Evolutionary conservation across 2,329 filamentous ascomycete genomes (phyloP).

Genomic region (Knufia petricola): DNA sequence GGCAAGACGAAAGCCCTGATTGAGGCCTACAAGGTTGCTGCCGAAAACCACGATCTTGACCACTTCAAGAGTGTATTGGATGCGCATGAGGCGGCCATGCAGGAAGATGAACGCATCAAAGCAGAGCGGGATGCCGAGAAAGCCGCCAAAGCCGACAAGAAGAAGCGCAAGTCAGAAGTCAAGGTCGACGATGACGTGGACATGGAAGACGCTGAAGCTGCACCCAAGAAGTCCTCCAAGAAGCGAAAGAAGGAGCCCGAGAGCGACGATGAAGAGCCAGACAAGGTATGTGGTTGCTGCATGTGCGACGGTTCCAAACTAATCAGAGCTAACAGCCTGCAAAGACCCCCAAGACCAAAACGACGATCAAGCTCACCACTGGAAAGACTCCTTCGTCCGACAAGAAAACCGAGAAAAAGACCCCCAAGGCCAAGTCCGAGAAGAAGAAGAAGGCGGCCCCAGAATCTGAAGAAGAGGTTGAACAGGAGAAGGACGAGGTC

Average conservation of each 20-base stretch:
- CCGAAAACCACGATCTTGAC: constrained; percentile 64
- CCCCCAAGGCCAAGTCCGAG: constrained; percentile 45
- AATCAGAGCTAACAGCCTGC: constrained; percentile 39
- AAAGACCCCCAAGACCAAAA: constrained; percentile 57
- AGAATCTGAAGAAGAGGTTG: constrained; percentile 48
- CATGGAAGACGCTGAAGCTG: constrained; percentile 40
- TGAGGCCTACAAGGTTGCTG: constrained; percentile 69
- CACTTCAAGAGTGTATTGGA: constrained; percentile 73
- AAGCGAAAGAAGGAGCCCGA: constrained; percentile 71
- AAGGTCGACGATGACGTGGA: constrained; percentile 35
- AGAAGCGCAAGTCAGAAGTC: constrained; percentile 37
- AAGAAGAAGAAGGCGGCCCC: constrained; percentile 53
- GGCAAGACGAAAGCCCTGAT: constrained; percentile 71
- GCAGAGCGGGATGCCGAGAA: constrained; percentile 56
- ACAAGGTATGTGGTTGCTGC: constrained; percentile 43
- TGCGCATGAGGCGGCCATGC: constrained; percentile 47
- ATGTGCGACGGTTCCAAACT: constrained; percentile 3
- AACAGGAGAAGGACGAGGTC: constrained; percentile 41
- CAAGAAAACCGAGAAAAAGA: constrained; percentile 41
- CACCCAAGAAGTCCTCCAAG: constrained; percentile 50
- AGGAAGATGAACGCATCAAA: constrained; percentile 52
- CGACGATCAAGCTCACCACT: constrained; percentile 43
- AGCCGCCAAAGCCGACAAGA: constrained; percentile 44
- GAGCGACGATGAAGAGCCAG: constrained; percentile 64
- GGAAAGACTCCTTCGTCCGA: constrained; percentile 48